phyloP scores from a whole-genome alignment of 768 basidiomycete species.

The Mycena galericulata region DNA sequence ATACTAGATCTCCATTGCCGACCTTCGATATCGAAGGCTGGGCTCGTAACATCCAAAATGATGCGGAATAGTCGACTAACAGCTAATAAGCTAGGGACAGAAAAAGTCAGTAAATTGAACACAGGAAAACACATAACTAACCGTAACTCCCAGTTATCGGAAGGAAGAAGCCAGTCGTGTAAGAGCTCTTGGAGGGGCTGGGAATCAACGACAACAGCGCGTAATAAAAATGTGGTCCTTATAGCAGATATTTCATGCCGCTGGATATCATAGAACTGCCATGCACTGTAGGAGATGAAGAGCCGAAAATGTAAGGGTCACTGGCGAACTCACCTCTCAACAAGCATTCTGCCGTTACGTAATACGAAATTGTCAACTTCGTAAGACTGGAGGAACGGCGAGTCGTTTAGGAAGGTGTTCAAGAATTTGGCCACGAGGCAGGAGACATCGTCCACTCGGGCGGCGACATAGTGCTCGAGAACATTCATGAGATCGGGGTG shows the following conservation, averaged over 20 bases:
- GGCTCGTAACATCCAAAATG: conserved; percentile 73
- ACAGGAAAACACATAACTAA: conserved; percentile 40
- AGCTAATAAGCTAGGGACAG: conserved; percentile 58
- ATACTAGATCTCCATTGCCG: conserved; percentile 77
- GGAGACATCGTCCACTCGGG: conserved; percentile 61
- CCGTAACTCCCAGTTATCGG: conserved; percentile 63
- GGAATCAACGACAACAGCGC: conserved; percentile 71
- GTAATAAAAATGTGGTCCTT: conserved; percentile 67
- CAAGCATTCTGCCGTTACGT: conserved; percentile 68
- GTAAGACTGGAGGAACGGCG: conserved; percentile 70
- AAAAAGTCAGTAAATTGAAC: not conserved
- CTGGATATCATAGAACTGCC: conserved; percentile 78
- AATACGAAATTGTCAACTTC: conserved; percentile 83
- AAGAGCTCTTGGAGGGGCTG: conserved; percentile 70
- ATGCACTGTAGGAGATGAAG: conserved; percentile 57
- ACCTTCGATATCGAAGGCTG: conserved; percentile 70
- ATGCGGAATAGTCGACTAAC: conserved; percentile 72
- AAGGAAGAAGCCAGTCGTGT: conserved; percentile 50
- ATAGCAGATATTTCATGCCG: conserved; percentile 63
- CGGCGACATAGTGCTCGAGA: conserved; percentile 62
- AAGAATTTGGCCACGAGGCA: conserved; percentile 73
- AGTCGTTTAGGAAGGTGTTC: conserved; percentile 67
- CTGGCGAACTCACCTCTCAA: conserved; percentile 60
- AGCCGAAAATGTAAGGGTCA: not conserved
- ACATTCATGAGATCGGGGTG: conserved; percentile 67